Base-by-base conservation (phyloP, 2,329 filamentous ascomycete genomes). In the Claviceps paspali region DNA sequence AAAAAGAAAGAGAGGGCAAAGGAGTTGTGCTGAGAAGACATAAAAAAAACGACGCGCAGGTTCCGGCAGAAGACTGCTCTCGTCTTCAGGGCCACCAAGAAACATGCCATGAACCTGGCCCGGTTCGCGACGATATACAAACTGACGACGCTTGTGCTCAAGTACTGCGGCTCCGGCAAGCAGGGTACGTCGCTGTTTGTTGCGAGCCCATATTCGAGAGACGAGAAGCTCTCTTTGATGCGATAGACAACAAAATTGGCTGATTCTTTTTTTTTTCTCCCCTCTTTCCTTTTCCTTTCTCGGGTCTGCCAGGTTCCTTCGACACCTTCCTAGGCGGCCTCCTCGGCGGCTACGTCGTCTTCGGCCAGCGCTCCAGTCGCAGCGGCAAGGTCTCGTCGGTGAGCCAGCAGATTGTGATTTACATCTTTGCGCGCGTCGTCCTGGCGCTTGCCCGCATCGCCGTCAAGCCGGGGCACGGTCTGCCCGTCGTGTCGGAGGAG, bases 371-470 rank as follows among this genome's bases (percentile, higher is more conserved):
- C 41, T 72, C 68, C 29, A 60, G 56, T 50, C 79, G 82, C 42
- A 64, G 61, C 27, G 79, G 79, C 49, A 71, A 72, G 55, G 77
- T 84, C 52, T 82, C 79, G 43, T 81, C 76, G 45, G 80, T 95
- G 44, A 93, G 79, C 62, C 85, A 95, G 66, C 88, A 98, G 68
- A 98, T 98, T 55, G 86, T 94, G 57, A 83, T 96, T 50, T 98
- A 98, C 65, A 82, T 98, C 44, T 95, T 95, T 54, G 91, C 91
- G 33, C 78, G 91, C 46, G 91, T 95, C 12, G 70, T 81, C 42
- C 73, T 98, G 24, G 84, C 83, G 7, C 63, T 92, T 18, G 91
- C 87, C 23, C 84, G 85, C 52, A 64, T 96, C 40, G 75, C 82
- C 39, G 76, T 96, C 44, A 79, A 84, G 57, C 72, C 72, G 2